phyloP scores from a whole-genome alignment of 139 green algal genomes.

The Haematococcus lacustris region DNA sequence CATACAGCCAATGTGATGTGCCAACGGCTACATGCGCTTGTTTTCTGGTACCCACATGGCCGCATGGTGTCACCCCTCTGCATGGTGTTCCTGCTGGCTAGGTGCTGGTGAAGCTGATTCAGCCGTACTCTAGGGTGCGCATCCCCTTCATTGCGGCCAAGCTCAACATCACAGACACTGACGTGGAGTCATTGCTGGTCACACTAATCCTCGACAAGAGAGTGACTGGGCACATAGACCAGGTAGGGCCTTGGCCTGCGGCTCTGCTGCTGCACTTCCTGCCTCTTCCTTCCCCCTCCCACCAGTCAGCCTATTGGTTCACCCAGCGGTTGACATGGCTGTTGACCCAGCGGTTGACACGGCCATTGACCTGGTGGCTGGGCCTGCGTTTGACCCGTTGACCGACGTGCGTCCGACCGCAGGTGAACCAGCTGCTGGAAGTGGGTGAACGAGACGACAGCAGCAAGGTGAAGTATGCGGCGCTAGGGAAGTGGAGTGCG shows the following conservation, averaged over 20 bases:
- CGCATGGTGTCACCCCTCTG: background rate
- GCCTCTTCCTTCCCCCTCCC: background rate
- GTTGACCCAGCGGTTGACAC: background rate
- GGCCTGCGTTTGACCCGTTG: background rate
- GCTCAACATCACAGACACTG: slow-evolving; percentile 82
- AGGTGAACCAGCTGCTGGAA: slow-evolving; percentile 77
- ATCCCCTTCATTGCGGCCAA: slow-evolving; percentile 83
- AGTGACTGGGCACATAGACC: slow-evolving; percentile 87
- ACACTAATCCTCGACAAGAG: slow-evolving; percentile 88
- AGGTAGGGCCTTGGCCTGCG: slow-evolving; percentile 48
- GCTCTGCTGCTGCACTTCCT: background rate
- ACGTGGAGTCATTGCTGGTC: slow-evolving; percentile 93
- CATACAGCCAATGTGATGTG: too few relatives aligned
- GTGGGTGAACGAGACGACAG: slow-evolving; percentile 43
- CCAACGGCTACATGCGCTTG: too few relatives aligned
- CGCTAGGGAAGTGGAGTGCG: slow-evolving; percentile 77
- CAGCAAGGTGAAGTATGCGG: slow-evolving; percentile 62
- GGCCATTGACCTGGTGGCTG: background rate
- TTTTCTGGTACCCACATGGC: background rate
- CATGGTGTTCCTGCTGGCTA: slow-evolving; percentile 22
- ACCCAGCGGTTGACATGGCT: background rate
- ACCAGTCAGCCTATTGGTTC: background rate
- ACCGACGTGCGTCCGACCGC: too few relatives aligned
- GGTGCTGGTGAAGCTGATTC: slow-evolving; percentile 84
- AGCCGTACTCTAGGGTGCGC: slow-evolving; percentile 87